A percentile compares a stretch with the other conserved stretches of the same genome.
Evolutionary conservation across 75 land plant species (phyloP).

Genomic region (Cupressus sempervirens): DNA sequence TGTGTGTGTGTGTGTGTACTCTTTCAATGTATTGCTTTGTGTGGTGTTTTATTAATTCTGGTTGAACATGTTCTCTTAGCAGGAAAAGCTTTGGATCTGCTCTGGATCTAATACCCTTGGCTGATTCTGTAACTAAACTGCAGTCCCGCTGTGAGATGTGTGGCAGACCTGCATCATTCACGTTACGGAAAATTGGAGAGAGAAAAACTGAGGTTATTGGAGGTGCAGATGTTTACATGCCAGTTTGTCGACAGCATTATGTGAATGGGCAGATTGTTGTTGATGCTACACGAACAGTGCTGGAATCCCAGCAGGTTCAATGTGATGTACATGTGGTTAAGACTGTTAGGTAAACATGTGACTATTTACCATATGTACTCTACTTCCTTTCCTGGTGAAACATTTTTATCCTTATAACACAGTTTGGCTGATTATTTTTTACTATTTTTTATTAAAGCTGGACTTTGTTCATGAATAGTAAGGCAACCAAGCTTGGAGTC

Average conservation of each 20-base stretch:
- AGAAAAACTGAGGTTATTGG: conserved; percentile 74
- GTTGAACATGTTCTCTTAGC: conserved; percentile 15
- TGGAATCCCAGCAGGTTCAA: conserved; percentile 45
- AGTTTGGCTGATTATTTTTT: neutral
- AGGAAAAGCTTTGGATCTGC: conserved; percentile 91
- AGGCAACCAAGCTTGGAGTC: neutral
- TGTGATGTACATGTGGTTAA: neutral
- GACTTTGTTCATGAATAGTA: neutral
- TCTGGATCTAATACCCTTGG: conserved; percentile 73
- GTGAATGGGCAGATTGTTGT: conserved; percentile 70
- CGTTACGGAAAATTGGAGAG: conserved; percentile 78
- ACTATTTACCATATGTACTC: neutral
- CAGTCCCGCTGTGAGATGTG: conserved; percentile 83
- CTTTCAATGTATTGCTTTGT: neutral
- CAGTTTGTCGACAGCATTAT: conserved; percentile 89
- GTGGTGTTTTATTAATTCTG: neutral
- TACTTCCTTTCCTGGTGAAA: neutral
- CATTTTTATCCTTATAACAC: neutral
- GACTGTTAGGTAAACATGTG: neutral
- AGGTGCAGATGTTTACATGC: conserved; percentile 94
- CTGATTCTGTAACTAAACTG: conserved; percentile 85
- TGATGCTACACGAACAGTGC: conserved; percentile 48
- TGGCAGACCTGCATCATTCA: conserved; percentile 69
- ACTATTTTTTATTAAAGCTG: neutral
- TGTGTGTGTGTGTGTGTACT: neutral